phyloP scores from a whole-genome alignment of 176 grass and related monocot genomes.

The Coix lacrymajobi region DNA sequence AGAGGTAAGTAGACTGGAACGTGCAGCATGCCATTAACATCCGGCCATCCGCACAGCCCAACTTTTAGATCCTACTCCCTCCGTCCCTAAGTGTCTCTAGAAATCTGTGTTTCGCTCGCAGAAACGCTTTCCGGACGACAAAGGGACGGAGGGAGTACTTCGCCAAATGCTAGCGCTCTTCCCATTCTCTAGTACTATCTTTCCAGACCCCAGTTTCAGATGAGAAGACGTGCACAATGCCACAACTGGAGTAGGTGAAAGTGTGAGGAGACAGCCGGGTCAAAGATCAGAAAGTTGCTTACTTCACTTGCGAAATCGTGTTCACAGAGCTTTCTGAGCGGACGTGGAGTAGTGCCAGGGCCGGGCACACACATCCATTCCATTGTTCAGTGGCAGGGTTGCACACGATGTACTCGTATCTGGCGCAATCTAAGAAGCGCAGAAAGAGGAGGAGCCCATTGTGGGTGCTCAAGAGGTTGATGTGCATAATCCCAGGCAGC shows the following conservation, averaged over 20 bases:
- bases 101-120: too few species aligned
- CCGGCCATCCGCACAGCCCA: not conserved
- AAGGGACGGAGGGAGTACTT: too few species aligned
- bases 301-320: too few species aligned
- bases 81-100: too few species aligned
- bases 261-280: not conserved
- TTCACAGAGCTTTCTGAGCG: fast-evolving
- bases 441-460: not conserved
- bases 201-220: not conserved
- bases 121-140: too few species aligned
- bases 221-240: not conserved
- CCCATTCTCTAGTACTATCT: not conserved
- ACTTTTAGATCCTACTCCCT: not conserved
- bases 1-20: not conserved
- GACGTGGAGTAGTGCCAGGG: not conserved
- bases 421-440: fast-evolving
- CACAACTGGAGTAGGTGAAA: not conserved
- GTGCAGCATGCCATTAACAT: not conserved
- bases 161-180: too few species aligned
- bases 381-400: not conserved
- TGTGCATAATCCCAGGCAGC: not conserved
- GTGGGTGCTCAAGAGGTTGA: not conserved
- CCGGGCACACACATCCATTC: not conserved
- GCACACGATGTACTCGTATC: not conserved
- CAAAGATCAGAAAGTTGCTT: not conserved